Evolutionary conservation across 129 eudicot genomes (phyloP).

Genomic region (Rutidosis leptorrhynchoides): DNA sequence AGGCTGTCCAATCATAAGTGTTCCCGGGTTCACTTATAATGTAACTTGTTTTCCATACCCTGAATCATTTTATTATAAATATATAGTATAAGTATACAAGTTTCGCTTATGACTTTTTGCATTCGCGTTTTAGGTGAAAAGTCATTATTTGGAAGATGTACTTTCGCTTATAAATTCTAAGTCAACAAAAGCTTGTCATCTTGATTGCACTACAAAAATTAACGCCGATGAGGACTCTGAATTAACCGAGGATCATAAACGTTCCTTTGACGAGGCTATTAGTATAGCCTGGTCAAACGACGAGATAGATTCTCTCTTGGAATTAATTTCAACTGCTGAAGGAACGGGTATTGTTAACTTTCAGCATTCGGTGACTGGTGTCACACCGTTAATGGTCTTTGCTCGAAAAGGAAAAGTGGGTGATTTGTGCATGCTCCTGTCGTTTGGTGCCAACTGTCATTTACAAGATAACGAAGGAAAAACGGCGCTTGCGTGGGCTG

Average conservation of each 20-base stretch:
- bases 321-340: conserved; percentile 53
- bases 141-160: conserved; percentile 73
- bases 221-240: conserved; percentile 29
- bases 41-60: conserved; percentile 34
- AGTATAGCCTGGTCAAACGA: conserved; percentile 62
- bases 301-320: conserved; percentile 69
- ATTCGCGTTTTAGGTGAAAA: conserved; percentile 56
- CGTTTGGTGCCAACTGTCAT: conserved; percentile 73
- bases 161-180: conserved; percentile 55
- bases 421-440: conserved; percentile 81
- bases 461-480: conserved; percentile 58
- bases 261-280: conserved; percentile 80
- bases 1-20: conserved; percentile 91
- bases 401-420: conserved; percentile 76
- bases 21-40: conserved; percentile 96
- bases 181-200: conserved; percentile 45
- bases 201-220: conserved; percentile 31
- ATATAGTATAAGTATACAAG: conserved; percentile 10
- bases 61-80: neutral
- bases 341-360: conserved; percentile 44
- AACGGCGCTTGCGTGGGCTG: conserved; percentile 82
- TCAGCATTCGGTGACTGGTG: conserved; percentile 72
- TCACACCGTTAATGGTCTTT: conserved; percentile 91
- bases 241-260: conserved; percentile 50
- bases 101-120: neutral